Conservation (phyloP, 768 basidiomycete species). For the Gymnopilus junonius region DNA sequence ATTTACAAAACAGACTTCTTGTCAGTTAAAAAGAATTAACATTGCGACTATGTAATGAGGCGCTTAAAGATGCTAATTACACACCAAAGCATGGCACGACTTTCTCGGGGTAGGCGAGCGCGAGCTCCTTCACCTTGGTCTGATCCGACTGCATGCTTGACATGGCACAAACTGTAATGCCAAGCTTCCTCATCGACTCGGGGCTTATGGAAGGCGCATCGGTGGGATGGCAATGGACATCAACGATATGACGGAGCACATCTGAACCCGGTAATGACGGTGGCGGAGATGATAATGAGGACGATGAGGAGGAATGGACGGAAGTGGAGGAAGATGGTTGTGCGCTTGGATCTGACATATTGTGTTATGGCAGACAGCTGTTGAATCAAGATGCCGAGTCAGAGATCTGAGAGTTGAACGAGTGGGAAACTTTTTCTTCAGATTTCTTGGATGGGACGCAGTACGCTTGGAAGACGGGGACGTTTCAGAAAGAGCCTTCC, state of each 20-base stretch:
- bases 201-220: constrained; percentile 51
- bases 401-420: not conserved
- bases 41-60: not conserved
- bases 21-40: not conserved
- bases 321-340: not conserved
- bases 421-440: not conserved
- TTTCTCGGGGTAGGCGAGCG: constrained; percentile 59
- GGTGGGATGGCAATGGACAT: constrained; percentile 94
- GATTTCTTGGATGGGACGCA: not conserved
- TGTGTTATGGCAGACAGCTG: not conserved
- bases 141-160: constrained; percentile 72
- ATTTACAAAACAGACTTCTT: constrained; percentile 2
- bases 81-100: constrained; percentile 90
- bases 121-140: constrained; percentile 67
- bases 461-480: not conserved
- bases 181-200: constrained; percentile 59
- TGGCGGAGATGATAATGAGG: not conserved
- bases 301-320: not conserved
- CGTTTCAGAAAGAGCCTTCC: not conserved
- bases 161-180: constrained; percentile 85
- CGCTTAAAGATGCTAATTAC: constrained; percentile 24
- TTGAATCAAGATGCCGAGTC: not conserved
- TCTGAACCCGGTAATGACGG: constrained; percentile 26
- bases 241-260: constrained; percentile 73
- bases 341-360: not conserved